Evolutionary conservation across 371 early-diverging fungal species (phyloP).

Genomic region (Basidiobolus meristosporus): DNA sequence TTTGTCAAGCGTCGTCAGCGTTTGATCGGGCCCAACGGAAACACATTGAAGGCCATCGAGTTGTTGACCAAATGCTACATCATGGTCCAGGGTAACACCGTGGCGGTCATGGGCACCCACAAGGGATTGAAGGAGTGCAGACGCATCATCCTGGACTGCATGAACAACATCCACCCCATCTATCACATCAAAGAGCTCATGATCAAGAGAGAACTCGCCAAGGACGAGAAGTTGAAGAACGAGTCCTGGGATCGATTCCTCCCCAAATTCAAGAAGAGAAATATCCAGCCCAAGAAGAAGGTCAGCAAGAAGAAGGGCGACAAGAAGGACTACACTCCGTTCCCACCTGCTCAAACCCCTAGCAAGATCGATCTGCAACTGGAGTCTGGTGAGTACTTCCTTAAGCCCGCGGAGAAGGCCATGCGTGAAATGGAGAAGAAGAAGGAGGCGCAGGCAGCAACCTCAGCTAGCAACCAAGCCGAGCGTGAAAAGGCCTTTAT

Average conservation of each 20-base stretch:
- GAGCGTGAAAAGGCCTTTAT: slow-evolving; percentile 52
- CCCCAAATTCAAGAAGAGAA: slow-evolving; percentile 93
- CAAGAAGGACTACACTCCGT: slow-evolving; percentile 67
- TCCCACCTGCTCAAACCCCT: slow-evolving; percentile 77
- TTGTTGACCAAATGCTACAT: slow-evolving; percentile 92
- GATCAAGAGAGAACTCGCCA: slow-evolving; percentile 95
- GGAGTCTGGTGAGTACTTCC: slow-evolving; percentile 91
- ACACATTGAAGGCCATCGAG: slow-evolving; percentile 96
- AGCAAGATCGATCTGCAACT: slow-evolving; percentile 87
- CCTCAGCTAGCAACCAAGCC: slow-evolving; percentile 24
- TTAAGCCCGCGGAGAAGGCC: slow-evolving; percentile 44
- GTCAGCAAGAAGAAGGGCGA: slow-evolving; percentile 19
- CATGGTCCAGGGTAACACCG: slow-evolving; percentile 96
- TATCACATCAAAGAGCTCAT: slow-evolving; percentile 98
- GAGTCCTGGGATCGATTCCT: slow-evolving; percentile 98
- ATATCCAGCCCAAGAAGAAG: slow-evolving; percentile 56
- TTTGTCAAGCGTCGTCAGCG: slow-evolving; percentile 97
- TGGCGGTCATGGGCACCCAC: slow-evolving; percentile 85
- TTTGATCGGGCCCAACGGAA: slow-evolving; percentile 93
- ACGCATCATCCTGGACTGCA: slow-evolving; percentile 85
- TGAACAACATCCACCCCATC: slow-evolving; percentile 99
- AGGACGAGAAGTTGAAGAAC: slow-evolving; percentile 84
- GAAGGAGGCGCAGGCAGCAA: slow-evolving; percentile 38
- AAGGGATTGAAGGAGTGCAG: slow-evolving; percentile 84
- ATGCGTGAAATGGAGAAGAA: slow-evolving; percentile 34